Conservation (phyloP, 345 rosid species). For the Gossypium sturtianum region DNA sequence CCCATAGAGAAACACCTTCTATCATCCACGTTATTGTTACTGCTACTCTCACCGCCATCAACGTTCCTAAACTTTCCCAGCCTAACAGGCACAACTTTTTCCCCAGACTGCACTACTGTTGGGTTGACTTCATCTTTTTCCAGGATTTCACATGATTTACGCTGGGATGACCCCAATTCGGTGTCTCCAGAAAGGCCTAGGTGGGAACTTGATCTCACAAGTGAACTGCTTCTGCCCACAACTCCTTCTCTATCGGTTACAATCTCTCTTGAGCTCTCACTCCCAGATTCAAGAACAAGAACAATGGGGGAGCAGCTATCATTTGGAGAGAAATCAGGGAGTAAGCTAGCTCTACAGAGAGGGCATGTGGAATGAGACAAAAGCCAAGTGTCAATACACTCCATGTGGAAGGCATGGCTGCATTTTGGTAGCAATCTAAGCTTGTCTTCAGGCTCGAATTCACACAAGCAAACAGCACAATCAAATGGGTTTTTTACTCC, state of each 20-base stretch:
- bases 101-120: slow-evolving; percentile 34
- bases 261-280: slow-evolving; percentile 81
- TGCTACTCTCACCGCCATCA: slow-evolving; percentile 48
- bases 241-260: slow-evolving; percentile 36
- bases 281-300: slow-evolving; percentile 83
- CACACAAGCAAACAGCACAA: slow-evolving; percentile 97
- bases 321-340: slow-evolving; percentile 62
- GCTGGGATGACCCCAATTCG: slow-evolving; percentile 41
- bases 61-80: slow-evolving; percentile 77
- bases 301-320: slow-evolving; percentile 48
- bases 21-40: slow-evolving; percentile 41
- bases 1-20: slow-evolving; percentile 97
- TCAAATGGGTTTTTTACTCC: slow-evolving; percentile 79
- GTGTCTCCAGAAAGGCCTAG: slow-evolving; percentile 29
- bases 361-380: slow-evolving; percentile 99
- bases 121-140: slow-evolving; percentile 28
- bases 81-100: slow-evolving; percentile 74
- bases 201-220: slow-evolving; percentile 37
- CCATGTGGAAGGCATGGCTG: slow-evolving; percentile 98
- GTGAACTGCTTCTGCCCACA: slow-evolving; percentile 35
- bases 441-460: slow-evolving; percentile 82
- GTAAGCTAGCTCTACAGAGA: slow-evolving; percentile 72
- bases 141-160: slow-evolving; percentile 32
- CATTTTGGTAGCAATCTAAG: slow-evolving; percentile 95
- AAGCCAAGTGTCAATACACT: slow-evolving; percentile 97